Percentiles rank a stretch among this genome's conserved stretches.
Conservation (phyloP, 2,329 filamentous ascomycete species). For the Cadophora malorum region DNA sequence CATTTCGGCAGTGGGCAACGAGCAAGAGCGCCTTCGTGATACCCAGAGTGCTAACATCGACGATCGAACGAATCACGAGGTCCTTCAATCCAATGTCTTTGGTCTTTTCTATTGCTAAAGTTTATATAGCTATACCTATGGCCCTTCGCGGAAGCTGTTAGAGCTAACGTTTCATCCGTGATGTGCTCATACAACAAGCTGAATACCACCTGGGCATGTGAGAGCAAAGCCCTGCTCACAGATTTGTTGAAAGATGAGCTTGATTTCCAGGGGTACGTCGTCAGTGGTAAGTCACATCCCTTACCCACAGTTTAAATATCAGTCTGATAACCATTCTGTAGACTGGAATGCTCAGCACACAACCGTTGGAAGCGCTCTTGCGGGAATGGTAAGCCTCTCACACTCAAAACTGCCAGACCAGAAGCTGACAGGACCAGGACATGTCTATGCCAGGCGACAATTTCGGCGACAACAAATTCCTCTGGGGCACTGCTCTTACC, state of each 20-base stretch:
- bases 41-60: conserved; percentile 63
- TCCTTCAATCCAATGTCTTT: conserved; percentile 57
- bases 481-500: conserved; percentile 62
- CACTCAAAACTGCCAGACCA: background rate
- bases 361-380: conserved; percentile 68
- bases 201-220: conserved; percentile 72
- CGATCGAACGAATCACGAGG: conserved; percentile 71
- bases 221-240: conserved; percentile 66
- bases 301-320: too few relatives aligned
- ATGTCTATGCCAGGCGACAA: conserved; percentile 81
- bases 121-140: conserved; percentile 40
- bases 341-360: conserved; percentile 83
- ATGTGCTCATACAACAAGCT: conserved; percentile 80
- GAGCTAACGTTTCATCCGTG: conserved; percentile 66
- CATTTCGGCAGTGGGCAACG: conserved; percentile 61
- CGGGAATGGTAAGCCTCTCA: conserved; percentile 63
- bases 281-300: conserved; percentile 51
- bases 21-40: conserved; percentile 68
- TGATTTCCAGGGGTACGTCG: conserved; percentile 76
- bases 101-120: conserved; percentile 2
- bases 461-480: conserved; percentile 56
- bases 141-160: conserved; percentile 72
- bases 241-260: conserved; percentile 72
- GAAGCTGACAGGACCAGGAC: conserved; percentile 48
- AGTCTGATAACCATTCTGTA: conserved; percentile 47